Evolutionary conservation across 345 rosid genomes (phyloP).

Genomic region (Populus nigra): DNA sequence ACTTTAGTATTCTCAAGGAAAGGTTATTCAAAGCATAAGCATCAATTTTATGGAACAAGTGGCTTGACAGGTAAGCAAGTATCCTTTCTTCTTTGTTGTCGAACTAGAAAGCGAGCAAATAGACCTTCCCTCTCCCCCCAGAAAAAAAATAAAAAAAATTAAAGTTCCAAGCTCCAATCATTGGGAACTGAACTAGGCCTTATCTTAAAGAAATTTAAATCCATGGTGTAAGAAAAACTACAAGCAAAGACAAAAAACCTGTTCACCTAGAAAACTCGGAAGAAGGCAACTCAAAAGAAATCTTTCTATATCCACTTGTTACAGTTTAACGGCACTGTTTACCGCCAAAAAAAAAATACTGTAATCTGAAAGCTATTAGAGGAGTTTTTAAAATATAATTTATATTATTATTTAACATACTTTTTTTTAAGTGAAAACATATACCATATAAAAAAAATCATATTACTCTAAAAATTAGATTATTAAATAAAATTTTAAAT

Average conservation of each 20-base stretch:
- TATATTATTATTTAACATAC: too few relatives aligned
- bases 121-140: too few relatives aligned
- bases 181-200: background rate
- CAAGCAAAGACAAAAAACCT: background rate
- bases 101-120: too few relatives aligned
- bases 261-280: background rate
- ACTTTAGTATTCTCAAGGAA: background rate
- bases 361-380: too few relatives aligned
- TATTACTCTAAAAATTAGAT: too few relatives aligned
- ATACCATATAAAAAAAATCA: too few relatives aligned
- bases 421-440: too few relatives aligned
- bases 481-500: too few relatives aligned
- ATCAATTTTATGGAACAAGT: background rate
- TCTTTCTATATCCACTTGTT: conserved; percentile 4
- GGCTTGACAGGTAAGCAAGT: too few relatives aligned
- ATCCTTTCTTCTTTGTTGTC: too few relatives aligned
- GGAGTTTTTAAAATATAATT: too few relatives aligned
- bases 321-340: conserved; percentile 17
- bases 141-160: too few relatives aligned
- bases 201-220: conserved; percentile 4
- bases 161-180: background rate
- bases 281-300: background rate
- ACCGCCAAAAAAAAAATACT: conserved; percentile 22
- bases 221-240: background rate
- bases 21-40: background rate